Conservation (phyloP, 495 filamentous ascomycete genomes). For the Aspergillus nanangensis region DNA sequence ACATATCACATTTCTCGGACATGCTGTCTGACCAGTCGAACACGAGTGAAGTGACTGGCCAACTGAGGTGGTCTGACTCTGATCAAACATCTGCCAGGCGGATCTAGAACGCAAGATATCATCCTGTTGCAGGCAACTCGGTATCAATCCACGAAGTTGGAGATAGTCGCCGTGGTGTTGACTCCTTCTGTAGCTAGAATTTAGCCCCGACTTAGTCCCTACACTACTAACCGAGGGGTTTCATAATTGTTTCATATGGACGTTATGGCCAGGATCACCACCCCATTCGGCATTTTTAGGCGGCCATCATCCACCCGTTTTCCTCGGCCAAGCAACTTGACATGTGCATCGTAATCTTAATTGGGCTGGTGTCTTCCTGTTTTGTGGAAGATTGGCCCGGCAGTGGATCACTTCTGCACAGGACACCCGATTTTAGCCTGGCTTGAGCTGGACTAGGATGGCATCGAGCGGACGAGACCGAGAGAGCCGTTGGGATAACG, state of each 20-base stretch:
- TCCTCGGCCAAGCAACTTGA: not conserved
- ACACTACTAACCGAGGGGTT: slow-evolving; percentile 1
- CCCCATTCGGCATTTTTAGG: not conserved
- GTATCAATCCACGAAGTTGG: too few species aligned
- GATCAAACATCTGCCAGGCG: too few species aligned
- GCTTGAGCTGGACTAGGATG: too few species aligned
- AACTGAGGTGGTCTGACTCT: too few species aligned
- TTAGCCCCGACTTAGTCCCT: not conserved
- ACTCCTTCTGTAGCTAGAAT: too few species aligned
- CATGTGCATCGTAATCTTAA: slow-evolving; percentile 4
- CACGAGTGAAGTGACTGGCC: too few species aligned
- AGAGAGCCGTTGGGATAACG: not conserved
- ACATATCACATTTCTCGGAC: not conserved
- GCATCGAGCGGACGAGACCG: not conserved
- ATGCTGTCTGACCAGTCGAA: not conserved
- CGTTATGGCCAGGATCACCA: not conserved
- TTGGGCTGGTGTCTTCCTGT: not conserved
- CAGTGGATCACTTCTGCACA: slow-evolving; percentile 2
- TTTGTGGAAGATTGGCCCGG: not conserved
- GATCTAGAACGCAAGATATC: too few species aligned
- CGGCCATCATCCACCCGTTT: too few species aligned
- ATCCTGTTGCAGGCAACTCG: too few species aligned
- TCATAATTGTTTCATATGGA: slow-evolving; percentile 7
- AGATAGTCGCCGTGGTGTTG: too few species aligned
- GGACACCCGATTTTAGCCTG: not conserved